A percentile compares a stretch with the other conserved stretches of the same genome.
These are phyloP conservation scores for Symbiodinium pilosum DNA, from an alignment of 73 alveolate genomes.

Conservation along the genomic window DNA sequence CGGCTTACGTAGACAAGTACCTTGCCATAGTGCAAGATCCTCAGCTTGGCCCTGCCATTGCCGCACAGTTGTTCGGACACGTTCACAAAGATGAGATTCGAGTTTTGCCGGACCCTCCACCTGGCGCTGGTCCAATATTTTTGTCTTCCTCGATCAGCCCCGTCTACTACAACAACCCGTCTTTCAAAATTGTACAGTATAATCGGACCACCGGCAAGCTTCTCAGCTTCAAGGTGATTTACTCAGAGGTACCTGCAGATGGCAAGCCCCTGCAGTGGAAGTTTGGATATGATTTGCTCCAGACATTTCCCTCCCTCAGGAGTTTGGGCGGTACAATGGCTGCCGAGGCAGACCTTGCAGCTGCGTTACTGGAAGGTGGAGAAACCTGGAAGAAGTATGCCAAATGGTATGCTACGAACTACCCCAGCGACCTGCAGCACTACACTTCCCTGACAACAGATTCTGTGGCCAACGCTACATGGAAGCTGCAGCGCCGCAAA, in stretches of 20 bases:
- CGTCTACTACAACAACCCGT: constrained; percentile 77
- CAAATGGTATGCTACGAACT: constrained; percentile 51
- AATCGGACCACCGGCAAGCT: not conserved
- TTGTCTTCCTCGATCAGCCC: not conserved
- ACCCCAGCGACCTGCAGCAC: constrained; percentile 56
- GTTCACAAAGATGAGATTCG: constrained; percentile 87
- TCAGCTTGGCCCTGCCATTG: constrained; percentile 4
- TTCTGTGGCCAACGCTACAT: constrained; percentile 2
- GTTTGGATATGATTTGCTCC: not conserved
- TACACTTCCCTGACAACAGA: not conserved
- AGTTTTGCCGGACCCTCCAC: constrained; percentile 58
- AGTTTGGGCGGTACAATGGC: not conserved
- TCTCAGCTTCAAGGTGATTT: not conserved
- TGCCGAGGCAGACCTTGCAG: not conserved
- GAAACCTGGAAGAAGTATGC: constrained; percentile 54
- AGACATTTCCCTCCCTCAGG: not conserved
- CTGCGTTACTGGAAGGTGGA: not conserved
- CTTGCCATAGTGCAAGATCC: constrained; percentile 34
- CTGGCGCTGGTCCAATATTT: not conserved
- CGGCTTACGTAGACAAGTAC: constrained; percentile 16
- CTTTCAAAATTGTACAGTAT: constrained; percentile 8
- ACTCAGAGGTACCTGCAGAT: not conserved
- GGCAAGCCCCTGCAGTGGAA: constrained; percentile 17
- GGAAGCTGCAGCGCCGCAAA: constrained; percentile 56
- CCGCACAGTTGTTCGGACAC: constrained; percentile 75